Evolutionary conservation across 129 eudicot genomes (phyloP).

Genomic region (Flaveria brownii): DNA sequence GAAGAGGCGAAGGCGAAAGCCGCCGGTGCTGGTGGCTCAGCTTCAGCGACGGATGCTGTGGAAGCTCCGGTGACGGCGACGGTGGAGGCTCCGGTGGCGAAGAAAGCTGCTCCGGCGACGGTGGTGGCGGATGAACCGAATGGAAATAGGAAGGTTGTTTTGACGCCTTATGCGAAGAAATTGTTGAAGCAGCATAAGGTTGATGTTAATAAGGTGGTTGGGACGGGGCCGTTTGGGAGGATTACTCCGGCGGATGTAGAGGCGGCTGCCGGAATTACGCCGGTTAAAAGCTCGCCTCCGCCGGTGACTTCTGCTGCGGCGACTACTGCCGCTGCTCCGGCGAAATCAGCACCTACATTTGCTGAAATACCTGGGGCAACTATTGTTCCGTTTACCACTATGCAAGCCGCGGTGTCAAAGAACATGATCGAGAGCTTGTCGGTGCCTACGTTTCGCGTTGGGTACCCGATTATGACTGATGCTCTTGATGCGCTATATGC

Average conservation of each 20-base stretch:
- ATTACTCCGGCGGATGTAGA: constrained; percentile 88
- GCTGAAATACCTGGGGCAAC: constrained; percentile 79
- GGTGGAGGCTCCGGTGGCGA: neutral
- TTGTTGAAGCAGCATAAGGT: constrained; percentile 95
- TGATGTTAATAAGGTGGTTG: constrained; percentile 61
- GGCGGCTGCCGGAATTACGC: constrained; percentile 77
- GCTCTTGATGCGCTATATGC: constrained; percentile 84
- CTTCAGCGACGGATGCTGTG: constrained; percentile 23
- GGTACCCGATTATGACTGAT: constrained; percentile 74
- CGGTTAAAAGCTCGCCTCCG: constrained; percentile 32
- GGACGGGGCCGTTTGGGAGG: constrained; percentile 94
- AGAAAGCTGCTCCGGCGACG: constrained; percentile 25
- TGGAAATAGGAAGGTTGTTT: constrained; percentile 61
- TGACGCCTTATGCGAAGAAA: constrained; percentile 87
- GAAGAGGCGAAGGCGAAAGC: constrained; percentile 75
- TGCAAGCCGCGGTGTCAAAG: constrained; percentile 89
- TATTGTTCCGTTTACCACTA: constrained; percentile 73
- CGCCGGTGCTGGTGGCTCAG: constrained; percentile 19
- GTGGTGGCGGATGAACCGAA: constrained; percentile 37
- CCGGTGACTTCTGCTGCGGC: constrained; percentile 28
- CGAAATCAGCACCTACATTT: constrained; percentile 39
- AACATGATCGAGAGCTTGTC: constrained; percentile 89
- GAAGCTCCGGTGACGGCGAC: neutral
- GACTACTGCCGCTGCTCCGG: constrained; percentile 39
- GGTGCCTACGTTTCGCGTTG: constrained; percentile 86